A percentile compares a stretch with the other conserved stretches of the same genome.
These are phyloP conservation scores for Microascus cirrosus DNA, from an alignment of 2,329 filamentous ascomycete genomes.

Conservation along the genomic window DNA sequence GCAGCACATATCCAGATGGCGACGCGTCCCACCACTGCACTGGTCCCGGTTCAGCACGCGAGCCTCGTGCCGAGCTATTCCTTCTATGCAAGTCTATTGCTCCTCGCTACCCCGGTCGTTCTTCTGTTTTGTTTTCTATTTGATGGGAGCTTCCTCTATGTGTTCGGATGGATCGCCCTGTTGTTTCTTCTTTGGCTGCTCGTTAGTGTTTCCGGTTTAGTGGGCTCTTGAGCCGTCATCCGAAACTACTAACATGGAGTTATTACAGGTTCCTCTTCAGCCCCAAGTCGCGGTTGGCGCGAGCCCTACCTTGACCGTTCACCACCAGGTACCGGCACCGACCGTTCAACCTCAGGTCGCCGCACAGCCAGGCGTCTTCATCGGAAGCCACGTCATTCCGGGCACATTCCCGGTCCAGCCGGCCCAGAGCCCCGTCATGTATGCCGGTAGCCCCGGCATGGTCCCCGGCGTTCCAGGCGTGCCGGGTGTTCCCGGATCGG, in stretches of 20 bases:
- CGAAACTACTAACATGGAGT: not conserved
- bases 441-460: too few relatives aligned
- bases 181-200: not conserved
- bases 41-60: not conserved
- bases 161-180: not conserved
- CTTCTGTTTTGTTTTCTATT: not conserved
- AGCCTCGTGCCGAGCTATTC: not conserved
- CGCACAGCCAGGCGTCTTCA: slow-evolving; percentile 12
- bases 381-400: slow-evolving; percentile 9
- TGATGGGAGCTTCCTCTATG: not conserved
- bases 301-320: not conserved
- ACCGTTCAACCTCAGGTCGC: slow-evolving; percentile 4
- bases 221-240: not conserved
- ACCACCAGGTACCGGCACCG: not conserved
- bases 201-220: not conserved
- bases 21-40: not conserved
- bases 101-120: not conserved
- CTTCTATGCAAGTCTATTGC: not conserved
- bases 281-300: not conserved
- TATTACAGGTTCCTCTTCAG: not conserved
- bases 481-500: slow-evolving; percentile 13
- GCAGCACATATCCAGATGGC: not conserved
- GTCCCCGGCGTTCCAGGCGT: not conserved
- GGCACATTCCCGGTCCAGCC: not conserved
- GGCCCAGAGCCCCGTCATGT: not conserved